phyloP scores from a whole-genome alignment of 176 grass and related monocot species.

The Poa pratensis region DNA sequence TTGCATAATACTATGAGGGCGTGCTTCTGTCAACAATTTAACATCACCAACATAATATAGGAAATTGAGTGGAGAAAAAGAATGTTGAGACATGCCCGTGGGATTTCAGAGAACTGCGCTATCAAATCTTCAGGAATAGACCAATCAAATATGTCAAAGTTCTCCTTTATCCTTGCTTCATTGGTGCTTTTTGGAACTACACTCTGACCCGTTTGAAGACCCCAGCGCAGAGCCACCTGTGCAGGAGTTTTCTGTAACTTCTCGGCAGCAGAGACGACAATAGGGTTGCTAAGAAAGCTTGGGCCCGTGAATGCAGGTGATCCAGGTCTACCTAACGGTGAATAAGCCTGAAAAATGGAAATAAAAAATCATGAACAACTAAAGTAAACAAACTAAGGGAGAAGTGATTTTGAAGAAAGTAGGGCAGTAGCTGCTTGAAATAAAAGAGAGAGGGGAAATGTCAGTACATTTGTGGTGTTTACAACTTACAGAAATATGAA shows the following conservation, averaged over 20 bases:
- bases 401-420: not conserved
- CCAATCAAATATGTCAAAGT: slow-evolving; percentile 67
- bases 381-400: not conserved
- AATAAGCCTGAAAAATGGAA: slow-evolving; percentile 59
- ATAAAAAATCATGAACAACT: not conserved
- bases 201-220: slow-evolving; percentile 71
- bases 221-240: slow-evolving; percentile 66
- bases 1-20: not conserved
- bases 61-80: not conserved
- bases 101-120: slow-evolving; percentile 54
- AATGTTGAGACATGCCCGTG: slow-evolving; percentile 39
- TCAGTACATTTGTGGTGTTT: not conserved
- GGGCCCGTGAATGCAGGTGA: slow-evolving; percentile 46
- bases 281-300: slow-evolving; percentile 49
- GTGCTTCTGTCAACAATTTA: too few species aligned
- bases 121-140: slow-evolving; percentile 68
- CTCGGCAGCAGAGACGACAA: slow-evolving; percentile 53
- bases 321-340: slow-evolving; percentile 63
- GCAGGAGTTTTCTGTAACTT: slow-evolving; percentile 69
- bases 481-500: slow-evolving; percentile 75
- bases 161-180: slow-evolving; percentile 70
- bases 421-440: not conserved
- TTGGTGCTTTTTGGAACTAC: slow-evolving; percentile 75
- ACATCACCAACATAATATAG: not conserved
- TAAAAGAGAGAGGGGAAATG: not conserved